Percentiles rank a stretch among this genome's conserved stretches.
These are phyloP conservation scores for Dispira simplex DNA, from an alignment of 192 early-diverging fungal species.

Conservation along the genomic window DNA sequence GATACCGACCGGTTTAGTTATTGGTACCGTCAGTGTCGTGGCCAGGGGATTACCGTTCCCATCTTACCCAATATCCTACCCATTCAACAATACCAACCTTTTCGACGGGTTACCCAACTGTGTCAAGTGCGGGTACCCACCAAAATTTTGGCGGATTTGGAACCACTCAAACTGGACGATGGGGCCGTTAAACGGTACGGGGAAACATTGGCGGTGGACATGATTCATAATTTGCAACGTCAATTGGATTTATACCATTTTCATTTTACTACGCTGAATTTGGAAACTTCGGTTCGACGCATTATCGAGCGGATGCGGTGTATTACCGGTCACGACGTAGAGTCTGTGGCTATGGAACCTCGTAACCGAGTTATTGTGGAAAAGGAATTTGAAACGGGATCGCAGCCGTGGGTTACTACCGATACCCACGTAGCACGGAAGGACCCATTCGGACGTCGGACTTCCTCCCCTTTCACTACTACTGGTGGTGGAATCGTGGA, in stretches of 20 bases:
- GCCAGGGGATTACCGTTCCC: conserved; percentile 52
- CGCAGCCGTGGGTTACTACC: too few relatives aligned
- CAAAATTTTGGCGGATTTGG: conserved; percentile 52
- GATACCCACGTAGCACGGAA: too few relatives aligned
- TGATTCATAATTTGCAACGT: conserved; percentile 30
- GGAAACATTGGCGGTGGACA: conserved; percentile 59
- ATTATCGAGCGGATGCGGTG: conserved; percentile 53
- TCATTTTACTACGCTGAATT: conserved; percentile 92
- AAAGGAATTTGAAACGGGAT: too few relatives aligned
- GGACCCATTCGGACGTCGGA: too few relatives aligned
- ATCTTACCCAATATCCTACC: conserved; percentile 91
- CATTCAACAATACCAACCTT: conserved; percentile 82
- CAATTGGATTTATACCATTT: conserved; percentile 41
- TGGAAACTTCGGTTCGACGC: conserved; percentile 69
- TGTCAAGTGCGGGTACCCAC: conserved; percentile 77
- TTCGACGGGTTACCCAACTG: conserved; percentile 74
- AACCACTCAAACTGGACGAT: conserved; percentile 90
- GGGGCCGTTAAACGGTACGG: conserved; percentile 91
- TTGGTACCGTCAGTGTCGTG: conserved; percentile 64
- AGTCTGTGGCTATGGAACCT: too few relatives aligned
- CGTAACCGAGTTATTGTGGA: too few relatives aligned
- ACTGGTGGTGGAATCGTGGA: too few relatives aligned
- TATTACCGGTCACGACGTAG: not conserved
- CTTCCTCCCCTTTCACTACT: too few relatives aligned
- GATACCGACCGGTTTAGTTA: conserved; percentile 61